phyloP scores from a whole-genome alignment of 2,329 filamentous ascomycete species.

The Graphiopsis chlorocephala region DNA sequence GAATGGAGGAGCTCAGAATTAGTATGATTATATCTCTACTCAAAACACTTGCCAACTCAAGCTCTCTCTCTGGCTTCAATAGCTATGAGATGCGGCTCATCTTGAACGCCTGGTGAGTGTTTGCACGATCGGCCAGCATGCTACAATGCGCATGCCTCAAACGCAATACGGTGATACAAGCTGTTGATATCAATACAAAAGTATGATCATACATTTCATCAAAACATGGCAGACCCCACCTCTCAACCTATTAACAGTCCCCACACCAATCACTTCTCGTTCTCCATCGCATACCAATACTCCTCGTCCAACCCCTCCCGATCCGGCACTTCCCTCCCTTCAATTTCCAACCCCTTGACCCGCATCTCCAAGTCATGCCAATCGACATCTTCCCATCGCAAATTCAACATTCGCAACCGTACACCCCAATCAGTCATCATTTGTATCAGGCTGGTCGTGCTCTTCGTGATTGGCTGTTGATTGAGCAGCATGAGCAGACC shows the following conservation, averaged over 20 bases:
- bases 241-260: too few relatives aligned
- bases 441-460: conserved; percentile 85
- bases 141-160: too few relatives aligned
- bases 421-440: conserved; percentile 87
- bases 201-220: too few relatives aligned
- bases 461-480: conserved; percentile 93
- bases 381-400: conserved; percentile 77
- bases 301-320: conserved; percentile 85
- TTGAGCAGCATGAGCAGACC: conserved; percentile 91
- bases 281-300: conserved; percentile 75
- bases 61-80: too few relatives aligned
- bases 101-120: too few relatives aligned
- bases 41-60: not conserved
- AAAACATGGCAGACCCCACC: too few relatives aligned
- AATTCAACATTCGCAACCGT: conserved; percentile 88
- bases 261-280: not conserved
- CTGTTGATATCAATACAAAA: too few relatives aligned
- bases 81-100: too few relatives aligned
- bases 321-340: conserved; percentile 67
- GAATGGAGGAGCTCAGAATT: not conserved
- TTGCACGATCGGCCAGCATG: too few relatives aligned
- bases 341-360: conserved; percentile 44
- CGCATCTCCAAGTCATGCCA: conserved; percentile 40
- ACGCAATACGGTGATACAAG: too few relatives aligned
- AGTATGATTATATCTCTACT: not conserved